phyloP scores from a whole-genome alignment of 257 asterid genomes.

The Striga asiatica region DNA sequence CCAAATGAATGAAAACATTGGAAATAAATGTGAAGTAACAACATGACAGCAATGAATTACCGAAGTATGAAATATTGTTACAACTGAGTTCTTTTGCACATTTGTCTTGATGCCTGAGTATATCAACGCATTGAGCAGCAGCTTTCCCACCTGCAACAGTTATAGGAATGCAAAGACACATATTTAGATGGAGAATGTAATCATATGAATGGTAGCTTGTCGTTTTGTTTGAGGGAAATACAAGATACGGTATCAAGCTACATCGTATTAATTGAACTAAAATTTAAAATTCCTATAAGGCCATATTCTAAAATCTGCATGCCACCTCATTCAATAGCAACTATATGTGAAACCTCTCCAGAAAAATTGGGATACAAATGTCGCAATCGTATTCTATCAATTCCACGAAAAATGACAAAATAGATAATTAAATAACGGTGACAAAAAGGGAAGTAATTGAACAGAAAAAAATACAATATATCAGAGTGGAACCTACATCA shows the following conservation, averaged over 20 bases:
- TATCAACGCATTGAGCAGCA: slow-evolving; percentile 72
- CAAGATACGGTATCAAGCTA: not conserved
- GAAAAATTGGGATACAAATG: not conserved
- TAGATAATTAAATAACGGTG: not conserved
- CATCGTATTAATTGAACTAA: not conserved
- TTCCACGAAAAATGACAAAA: no score
- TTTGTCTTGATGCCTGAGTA: slow-evolving; percentile 84
- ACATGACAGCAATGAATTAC: slow-evolving; percentile 20
- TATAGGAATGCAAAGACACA: slow-evolving; percentile 9
- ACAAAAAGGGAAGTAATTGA: not conserved
- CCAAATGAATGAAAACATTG: slow-evolving; percentile 1
- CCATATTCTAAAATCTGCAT: slow-evolving; percentile 7
- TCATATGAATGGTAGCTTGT: slow-evolving; percentile 3
- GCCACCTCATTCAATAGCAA: not conserved
- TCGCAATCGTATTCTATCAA: no score
- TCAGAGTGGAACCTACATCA: slow-evolving; percentile 53
- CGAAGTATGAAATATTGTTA: slow-evolving; percentile 71
- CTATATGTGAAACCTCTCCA: not conserved
- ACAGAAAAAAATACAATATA: not conserved
- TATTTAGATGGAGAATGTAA: slow-evolving; percentile 7
- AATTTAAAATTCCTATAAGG: slow-evolving; percentile 16
- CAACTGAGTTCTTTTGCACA: slow-evolving; percentile 64
- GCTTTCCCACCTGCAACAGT: slow-evolving; percentile 64
- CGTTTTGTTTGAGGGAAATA: not conserved
- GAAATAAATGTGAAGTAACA: not conserved